Evolutionary conservation across 768 basidiomycete species (phyloP).

Genomic region (Russula sp.): DNA sequence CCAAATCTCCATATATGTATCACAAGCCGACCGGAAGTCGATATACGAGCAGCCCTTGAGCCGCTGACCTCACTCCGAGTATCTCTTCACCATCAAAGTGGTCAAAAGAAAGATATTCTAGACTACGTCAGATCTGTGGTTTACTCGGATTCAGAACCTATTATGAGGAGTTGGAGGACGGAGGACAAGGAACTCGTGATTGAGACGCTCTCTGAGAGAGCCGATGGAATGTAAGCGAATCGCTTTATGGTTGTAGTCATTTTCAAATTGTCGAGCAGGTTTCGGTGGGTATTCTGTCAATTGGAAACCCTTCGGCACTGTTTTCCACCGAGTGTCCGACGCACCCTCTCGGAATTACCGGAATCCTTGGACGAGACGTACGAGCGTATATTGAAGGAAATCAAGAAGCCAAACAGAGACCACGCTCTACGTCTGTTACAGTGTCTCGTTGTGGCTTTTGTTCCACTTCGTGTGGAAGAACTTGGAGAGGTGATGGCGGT

Average conservation of each 20-base stretch:
- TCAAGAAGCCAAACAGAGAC: not conserved
- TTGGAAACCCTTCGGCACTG: not conserved
- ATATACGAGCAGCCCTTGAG: not conserved
- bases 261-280: not conserved
- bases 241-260: not conserved
- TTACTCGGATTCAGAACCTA: not conserved
- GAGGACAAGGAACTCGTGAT: not conserved
- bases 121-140: not conserved
- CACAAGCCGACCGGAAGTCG: not conserved
- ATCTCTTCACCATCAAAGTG: not conserved
- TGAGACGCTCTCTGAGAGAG: not conserved
- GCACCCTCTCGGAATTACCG: not conserved
- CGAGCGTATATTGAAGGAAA: not conserved
- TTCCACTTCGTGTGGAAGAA: not conserved
- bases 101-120: not conserved
- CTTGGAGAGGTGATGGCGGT: not conserved
- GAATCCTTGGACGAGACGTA: not conserved
- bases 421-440: not conserved
- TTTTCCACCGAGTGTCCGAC: not conserved
- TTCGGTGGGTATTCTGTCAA: not conserved
- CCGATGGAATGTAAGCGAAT: not conserved
- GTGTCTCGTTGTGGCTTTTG: not conserved
- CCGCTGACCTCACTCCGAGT: not conserved
- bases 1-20: not conserved
- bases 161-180: not conserved